Base-by-base conservation (phyloP, 768 basidiomycete genomes). In the Auricularia cornea region DNA sequence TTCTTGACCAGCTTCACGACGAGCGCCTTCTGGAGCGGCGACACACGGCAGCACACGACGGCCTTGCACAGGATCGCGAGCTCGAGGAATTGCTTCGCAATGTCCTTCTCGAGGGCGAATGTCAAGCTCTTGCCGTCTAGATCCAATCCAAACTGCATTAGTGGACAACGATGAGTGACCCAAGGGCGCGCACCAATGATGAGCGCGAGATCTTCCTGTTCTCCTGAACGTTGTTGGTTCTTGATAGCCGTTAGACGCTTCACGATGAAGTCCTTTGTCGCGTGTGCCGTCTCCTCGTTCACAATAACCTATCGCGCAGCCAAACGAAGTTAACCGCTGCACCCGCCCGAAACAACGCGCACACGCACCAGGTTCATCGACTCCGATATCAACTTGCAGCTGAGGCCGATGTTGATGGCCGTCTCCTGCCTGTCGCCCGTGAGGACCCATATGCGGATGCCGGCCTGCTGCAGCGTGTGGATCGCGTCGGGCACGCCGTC, bases 1-100 rank as follows among this genome's bases (percentile, higher is more conserved):
- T 95, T 95, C 81, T 98, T 98, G 62, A 98, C 96, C n/a, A 98
- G 84, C 75, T 98, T 98, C 67, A 98, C 96, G 3, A 98, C 95
- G 41, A 97, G 82, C 0, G 96, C 96, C 73, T 98, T 99, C 73
- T 99, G 97, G 54, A 98, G 75, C 4, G 97, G 97, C 4, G 96
- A 98, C 10, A 99, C 97, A 68, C 96, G 96, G 76, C 96, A 99
- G 74, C 96, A 98, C 40, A 99, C 89, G 59, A 98, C 97, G 32
- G 97, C 96, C 70, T 98, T 98, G 80, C 97, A 99, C 88, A 98
- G 88, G 68, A 98, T 86, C 1, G 96, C 96, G 41, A 99, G 78
- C 72, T 99, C 97, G 62, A 98, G 80, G 79, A 99, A 98, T 5
- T 81, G 81, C 70, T 90, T 90, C 26, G 92, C 91, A 5, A 95